Base-by-base conservation (phyloP, 805 yeast species). In the Candida tammaniensis region DNA sequence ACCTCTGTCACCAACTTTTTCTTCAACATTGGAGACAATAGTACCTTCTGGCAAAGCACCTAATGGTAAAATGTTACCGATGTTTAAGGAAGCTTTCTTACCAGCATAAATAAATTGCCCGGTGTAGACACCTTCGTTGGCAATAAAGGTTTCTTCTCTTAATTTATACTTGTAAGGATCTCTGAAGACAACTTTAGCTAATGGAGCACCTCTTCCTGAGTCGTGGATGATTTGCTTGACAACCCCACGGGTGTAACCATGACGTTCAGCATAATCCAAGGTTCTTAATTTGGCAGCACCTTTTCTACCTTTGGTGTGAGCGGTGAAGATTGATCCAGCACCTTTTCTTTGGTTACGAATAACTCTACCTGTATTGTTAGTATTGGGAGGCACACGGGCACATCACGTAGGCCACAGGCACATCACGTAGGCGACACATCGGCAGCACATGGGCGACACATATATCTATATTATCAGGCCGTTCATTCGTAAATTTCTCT, bases 291-390 rank as follows among this genome's bases (percentile, higher is more conserved):
- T 91, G 70, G 98, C 98, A 71, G 98, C 98, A 74, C 98, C 98
- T 79, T 93, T 86, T 86, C 98, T 88, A 75, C 93, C 86, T 78
- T 98, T 91, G 82, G 98, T 91, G 93, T 91, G 95, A 66, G 98
- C 82, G 71, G 95, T 84, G 88, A 93, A 93, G 82, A 93, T 88
- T 66, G 98, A 91, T 71, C 98, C 98, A 75, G 96, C 96, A 85
- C 98, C 98, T 81, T 93, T 93, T 88, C 99, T 89, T 84, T 93
- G 99, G 84, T 93, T 93, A 80, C 98, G 95, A 81, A 93, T 93
- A 78, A 93, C 99, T 84, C 98, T 87, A 86, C 96, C 96, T 80
- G 61, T 7, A 23, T 10, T 31, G 40, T 36, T 36, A 36, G 40
- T 36, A 36, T 24, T 23, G 10, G 19, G 6, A 15, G n/a, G n/a